Evolutionary conservation across 257 asterid genomes (phyloP), one percentile per base, ranked within the genome.

Genomic region (Ilex asprella): DNA sequence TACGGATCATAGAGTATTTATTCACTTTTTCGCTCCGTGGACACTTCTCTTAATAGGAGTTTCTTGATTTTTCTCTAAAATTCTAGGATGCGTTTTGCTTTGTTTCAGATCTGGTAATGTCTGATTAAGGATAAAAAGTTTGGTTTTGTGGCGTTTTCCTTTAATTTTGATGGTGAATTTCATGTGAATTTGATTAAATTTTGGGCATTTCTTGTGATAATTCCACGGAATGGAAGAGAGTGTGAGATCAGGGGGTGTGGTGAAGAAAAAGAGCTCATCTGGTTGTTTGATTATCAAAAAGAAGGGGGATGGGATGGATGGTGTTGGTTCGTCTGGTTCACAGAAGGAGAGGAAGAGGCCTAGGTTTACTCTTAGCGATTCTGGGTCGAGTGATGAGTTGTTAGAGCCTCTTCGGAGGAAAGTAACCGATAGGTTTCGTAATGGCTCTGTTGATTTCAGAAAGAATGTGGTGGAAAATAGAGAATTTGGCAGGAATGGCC

Each of bases 201-300:
- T 53, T 15, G 27, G 57, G 15, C 2, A 16, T 15, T 53, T 21
- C n/a, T 53, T 15, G 11, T 53, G 57, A 50, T 14, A 7, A 7
- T 15, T n/a, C 5, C 30, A 21, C 3, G 57, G 30, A 16, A 92
- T 92, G 99, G 95, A 85, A 61, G 84, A 78, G 69, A 61, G 88
- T 72, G 62, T 78, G 30, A 75, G 89, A 83, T 84, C 99, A 81
- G 97, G 91, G 16, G 95, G 88, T 53, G 80, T 85, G 70, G 63
- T 89, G 77, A 92, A 89, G 84, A 92, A 86, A 91, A 89, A 85
- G 82, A 89, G 73, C 62, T 85, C 97, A 56, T 89, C 99, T 12
- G 96, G 97, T 68, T 89, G 97, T 78, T 85, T 89, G 82, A 85
- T 92, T 55, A 85, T 92, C 12, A 92, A 86, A 75, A 92, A 83